Conservation (phyloP, 768 basidiomycete genomes). For the Naganishia antarctica region DNA sequence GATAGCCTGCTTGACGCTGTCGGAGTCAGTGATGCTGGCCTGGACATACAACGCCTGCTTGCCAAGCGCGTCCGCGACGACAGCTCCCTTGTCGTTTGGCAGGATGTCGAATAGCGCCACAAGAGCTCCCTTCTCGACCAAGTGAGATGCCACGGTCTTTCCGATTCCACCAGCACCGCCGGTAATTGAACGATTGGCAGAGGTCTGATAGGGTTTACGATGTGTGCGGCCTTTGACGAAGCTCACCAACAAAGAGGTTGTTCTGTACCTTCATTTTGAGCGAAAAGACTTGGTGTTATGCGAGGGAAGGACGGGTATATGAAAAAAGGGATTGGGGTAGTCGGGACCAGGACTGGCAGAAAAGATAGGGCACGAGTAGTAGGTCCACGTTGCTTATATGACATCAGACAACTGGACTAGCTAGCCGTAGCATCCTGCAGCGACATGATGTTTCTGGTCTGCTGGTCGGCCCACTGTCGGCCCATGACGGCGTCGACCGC, state of each 20-base stretch:
- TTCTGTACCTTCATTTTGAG: slow-evolving; percentile 40
- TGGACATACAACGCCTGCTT: slow-evolving; percentile 36
- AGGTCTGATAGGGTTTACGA: not conserved
- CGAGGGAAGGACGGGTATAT: not conserved
- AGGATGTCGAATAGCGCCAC: slow-evolving; percentile 44
- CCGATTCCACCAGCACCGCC: slow-evolving; percentile 45
- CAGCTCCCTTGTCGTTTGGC: slow-evolving; percentile 33
- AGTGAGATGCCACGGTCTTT: slow-evolving; percentile 29
- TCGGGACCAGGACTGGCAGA: too few species aligned
- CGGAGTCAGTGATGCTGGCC: slow-evolving; percentile 38
- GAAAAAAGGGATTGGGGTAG: not conserved
- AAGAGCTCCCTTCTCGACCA: slow-evolving; percentile 32
- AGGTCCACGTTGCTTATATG: too few species aligned
- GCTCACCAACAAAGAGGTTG: slow-evolving; percentile 36
- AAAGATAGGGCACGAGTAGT: too few species aligned
- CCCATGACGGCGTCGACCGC: too few species aligned
- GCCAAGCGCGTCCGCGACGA: slow-evolving; percentile 27
- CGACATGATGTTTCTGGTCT: too few species aligned
- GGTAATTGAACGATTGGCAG: slow-evolving; percentile 35
- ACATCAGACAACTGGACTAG: too few species aligned
- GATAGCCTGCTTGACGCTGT: slow-evolving; percentile 32
- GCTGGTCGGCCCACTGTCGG: too few species aligned
- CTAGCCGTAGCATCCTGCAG: too few species aligned
- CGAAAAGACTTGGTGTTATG: not conserved
- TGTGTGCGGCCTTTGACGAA: not conserved